Evolutionary conservation across 139 green algal genomes (phyloP).

Genomic region (Dunaliella sp.): DNA sequence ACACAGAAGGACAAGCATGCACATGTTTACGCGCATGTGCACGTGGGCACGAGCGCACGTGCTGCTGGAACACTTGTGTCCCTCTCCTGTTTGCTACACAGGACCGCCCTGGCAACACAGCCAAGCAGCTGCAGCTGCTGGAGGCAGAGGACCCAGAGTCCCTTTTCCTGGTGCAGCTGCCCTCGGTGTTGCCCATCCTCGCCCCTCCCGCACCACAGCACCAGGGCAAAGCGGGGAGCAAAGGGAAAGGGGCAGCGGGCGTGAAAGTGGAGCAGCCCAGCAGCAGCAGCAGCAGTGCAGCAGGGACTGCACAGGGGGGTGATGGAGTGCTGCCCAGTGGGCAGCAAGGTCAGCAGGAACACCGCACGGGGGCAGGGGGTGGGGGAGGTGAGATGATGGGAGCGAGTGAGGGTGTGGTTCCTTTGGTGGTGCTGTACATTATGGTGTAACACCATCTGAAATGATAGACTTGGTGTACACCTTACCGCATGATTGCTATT

Average conservation of each 20-base stretch:
- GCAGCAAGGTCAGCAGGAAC: not conserved
- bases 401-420: not conserved
- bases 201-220: not conserved
- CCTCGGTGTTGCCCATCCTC: slow-evolving; percentile 44
- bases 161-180: slow-evolving; percentile 69
- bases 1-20: too few species aligned
- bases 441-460: too few species aligned
- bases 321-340: not conserved
- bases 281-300: slow-evolving; percentile 1
- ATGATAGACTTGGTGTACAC: too few species aligned
- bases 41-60: too few species aligned
- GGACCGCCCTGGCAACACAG: slow-evolving; percentile 9
- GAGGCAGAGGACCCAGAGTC: slow-evolving; percentile 16
- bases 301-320: not conserved
- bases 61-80: too few species aligned
- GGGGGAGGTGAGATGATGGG: not conserved
- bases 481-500: too few species aligned
- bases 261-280: not conserved
- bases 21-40: too few species aligned
- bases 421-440: too few species aligned
- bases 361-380: not conserved
- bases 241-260: not conserved
- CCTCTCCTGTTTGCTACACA: too few species aligned
- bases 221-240: not conserved
- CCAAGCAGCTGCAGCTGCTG: slow-evolving; percentile 25